A percentile compares a stretch with the other conserved stretches of the same genome.
Conservation (phyloP, 1,284 basidiomycete species). For the Austroboletus olivaceoglutinosus region DNA sequence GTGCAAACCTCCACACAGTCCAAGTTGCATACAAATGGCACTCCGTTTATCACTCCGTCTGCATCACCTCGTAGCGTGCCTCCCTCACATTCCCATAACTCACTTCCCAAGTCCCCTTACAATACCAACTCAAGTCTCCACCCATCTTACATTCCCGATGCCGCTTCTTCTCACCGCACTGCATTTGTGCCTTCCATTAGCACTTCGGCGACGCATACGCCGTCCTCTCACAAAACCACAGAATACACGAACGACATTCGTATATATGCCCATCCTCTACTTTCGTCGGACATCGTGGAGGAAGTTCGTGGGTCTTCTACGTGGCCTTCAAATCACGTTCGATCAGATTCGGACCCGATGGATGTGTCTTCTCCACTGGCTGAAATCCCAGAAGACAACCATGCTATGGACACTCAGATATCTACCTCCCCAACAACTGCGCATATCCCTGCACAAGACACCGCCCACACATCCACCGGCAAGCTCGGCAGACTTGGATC, state of each 20-base stretch:
- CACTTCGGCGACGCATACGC: constrained; percentile 35
- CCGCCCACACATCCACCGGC: constrained; percentile 40
- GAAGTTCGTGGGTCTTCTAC: constrained; percentile 35
- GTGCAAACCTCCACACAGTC: constrained; percentile 36
- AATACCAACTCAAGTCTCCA: constrained; percentile 32
- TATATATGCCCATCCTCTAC: constrained; percentile 28
- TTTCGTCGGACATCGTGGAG: constrained; percentile 38
- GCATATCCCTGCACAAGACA: constrained; percentile 30
- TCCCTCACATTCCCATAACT: constrained; percentile 57
- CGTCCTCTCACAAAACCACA: constrained; percentile 34
- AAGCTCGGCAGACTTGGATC: constrained; percentile 55
- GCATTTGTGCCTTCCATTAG: constrained; percentile 48
- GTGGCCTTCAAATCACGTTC: constrained; percentile 31
- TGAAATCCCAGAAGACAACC: constrained; percentile 42
- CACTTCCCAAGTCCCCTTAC: constrained; percentile 38
- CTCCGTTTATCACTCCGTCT: constrained; percentile 43
- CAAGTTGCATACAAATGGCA: constrained; percentile 39
- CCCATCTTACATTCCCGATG: constrained; percentile 44
- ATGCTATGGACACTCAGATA: constrained; percentile 50
- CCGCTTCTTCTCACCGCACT: constrained; percentile 55
- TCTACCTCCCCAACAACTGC: constrained; percentile 41
- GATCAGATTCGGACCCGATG: constrained; percentile 58
- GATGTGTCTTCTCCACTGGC: constrained; percentile 49
- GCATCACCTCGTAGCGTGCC: constrained; percentile 57
- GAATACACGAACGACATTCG: constrained; percentile 37